These are phyloP conservation scores for Backusella australiensis DNA, from an alignment of 192 early-diverging fungal genomes.

Conservation along the genomic window DNA sequence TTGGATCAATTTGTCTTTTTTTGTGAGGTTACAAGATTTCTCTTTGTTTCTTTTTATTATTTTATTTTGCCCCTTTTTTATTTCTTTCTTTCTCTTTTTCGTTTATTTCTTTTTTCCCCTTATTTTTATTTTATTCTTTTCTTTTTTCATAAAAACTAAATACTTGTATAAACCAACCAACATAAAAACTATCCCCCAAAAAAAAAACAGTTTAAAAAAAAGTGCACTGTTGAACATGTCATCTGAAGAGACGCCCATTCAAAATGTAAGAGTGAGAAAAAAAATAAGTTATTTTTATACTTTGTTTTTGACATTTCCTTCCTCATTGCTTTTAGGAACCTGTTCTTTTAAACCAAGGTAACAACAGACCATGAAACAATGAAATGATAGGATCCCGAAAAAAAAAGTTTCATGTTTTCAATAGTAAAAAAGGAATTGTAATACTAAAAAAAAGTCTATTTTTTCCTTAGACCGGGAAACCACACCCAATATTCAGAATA, in stretches of 20 bases:
- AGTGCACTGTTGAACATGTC: not conserved
- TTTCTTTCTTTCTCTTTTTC: not conserved
- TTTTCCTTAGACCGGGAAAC: not conserved
- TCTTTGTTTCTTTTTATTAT: not conserved
- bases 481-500: conserved; percentile 28
- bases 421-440: not conserved
- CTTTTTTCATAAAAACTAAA: not conserved
- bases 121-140: not conserved
- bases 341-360: not conserved
- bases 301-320: not conserved
- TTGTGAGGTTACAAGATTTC: not conserved
- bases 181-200: not conserved
- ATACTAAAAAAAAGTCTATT: not conserved
- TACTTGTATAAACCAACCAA: not conserved
- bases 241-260: not conserved
- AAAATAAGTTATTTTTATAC: not conserved
- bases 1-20: not conserved
- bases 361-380: not conserved
- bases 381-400: not conserved
- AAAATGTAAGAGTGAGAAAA: not conserved
- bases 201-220: not conserved
- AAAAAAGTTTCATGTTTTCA: not conserved
- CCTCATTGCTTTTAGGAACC: not conserved
- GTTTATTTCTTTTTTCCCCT: not conserved
- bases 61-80: not conserved